Base-by-base conservation (phyloP, 495 filamentous ascomycete genomes). In the Mytilinidion resinicola region DNA sequence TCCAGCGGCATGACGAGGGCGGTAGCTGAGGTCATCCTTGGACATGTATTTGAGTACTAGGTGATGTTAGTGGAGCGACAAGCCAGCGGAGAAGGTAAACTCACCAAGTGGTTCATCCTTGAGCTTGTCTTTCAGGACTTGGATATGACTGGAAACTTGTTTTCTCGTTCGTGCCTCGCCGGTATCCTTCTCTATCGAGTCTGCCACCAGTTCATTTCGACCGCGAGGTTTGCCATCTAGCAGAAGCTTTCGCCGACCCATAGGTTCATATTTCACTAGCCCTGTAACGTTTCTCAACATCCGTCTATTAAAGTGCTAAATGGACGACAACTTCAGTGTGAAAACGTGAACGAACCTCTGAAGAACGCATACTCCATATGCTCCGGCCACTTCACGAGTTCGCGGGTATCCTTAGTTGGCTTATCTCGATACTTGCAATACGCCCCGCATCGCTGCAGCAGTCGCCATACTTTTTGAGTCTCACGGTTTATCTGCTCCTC, bases 91-190 rank as follows among this genome's bases (percentile, higher is more conserved):
- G 25, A 9, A 1, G 19, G 14, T 53, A 1, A 43, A 20, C 76
- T 78, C 78, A 81, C 77, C 74, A 57, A 61, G 69, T 37, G 77
- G 81, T 63, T 87, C 80, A 20, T 80, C 76, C 55, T 78, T 77
- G 60, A 92, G 77, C 65, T 91, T 88, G 11, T 82, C 83, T 74
- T 95, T 96, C 44, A 98, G 73, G n/a, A 96, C 92, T 75, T 98
- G 93, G 57, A 97, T 88, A 70, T 98, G 93, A 64, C 91, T 96
- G 0, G 92, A 96, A 9, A 98, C 88, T 70, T 95, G 89, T 72
- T 98, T 98, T 53, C 93, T 78, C 39, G 70, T 77, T 56, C 90
- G 81, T 35, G 69, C 65, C 64, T 80, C 84, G 37, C 85, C 86
- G 44, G 87, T 90, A 55, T 76, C 74, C 56, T 82, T 80, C 63